A percentile compares a stretch with the other conserved stretches of the same genome.
Evolutionary conservation across 441 rosid species (phyloP).

Genomic region (California macrophylla): DNA sequence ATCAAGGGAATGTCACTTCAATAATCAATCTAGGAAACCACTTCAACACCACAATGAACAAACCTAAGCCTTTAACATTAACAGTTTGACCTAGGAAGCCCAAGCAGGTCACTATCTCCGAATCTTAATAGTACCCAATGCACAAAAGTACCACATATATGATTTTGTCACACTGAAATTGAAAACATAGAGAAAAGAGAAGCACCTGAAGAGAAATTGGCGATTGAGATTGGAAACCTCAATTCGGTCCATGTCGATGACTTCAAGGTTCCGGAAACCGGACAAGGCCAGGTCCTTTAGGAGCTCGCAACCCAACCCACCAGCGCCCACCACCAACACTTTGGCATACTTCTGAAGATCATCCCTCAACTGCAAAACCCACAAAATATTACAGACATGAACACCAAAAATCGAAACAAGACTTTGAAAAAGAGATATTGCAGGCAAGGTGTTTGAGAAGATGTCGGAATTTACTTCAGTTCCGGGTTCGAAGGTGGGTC

Average conservation of each 20-base stretch:
- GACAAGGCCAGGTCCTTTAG: slow-evolving; percentile 84
- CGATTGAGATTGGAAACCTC: slow-evolving; percentile 95
- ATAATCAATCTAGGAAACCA: background rate
- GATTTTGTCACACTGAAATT: background rate
- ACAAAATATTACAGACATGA: background rate
- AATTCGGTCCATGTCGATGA: slow-evolving; percentile 92
- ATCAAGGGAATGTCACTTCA: background rate
- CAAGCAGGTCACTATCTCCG: background rate
- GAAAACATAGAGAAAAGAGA: background rate
- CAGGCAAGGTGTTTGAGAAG: slow-evolving; percentile 14
- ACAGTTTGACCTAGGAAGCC: background rate
- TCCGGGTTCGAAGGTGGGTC: slow-evolving; percentile 63
- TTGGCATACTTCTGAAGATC: slow-evolving; percentile 61
- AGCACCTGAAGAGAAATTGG: slow-evolving; percentile 85
- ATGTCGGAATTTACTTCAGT: slow-evolving; percentile 31
- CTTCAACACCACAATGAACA: background rate
- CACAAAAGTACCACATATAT: background rate
- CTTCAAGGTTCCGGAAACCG: slow-evolving; percentile 70
- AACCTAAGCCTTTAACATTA: background rate
- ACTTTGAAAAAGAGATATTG: background rate
- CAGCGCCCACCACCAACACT: slow-evolving; percentile 83
- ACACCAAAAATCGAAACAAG: background rate
- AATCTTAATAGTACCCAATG: background rate
- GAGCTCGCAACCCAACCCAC: slow-evolving; percentile 92
- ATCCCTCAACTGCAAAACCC: slow-evolving; percentile 50